A percentile compares a stretch with the other conserved stretches of the same genome.
These are phyloP conservation scores for Coniochaeta sp. DNA, from an alignment of 2,329 filamentous ascomycete species.

Conservation along the genomic window DNA sequence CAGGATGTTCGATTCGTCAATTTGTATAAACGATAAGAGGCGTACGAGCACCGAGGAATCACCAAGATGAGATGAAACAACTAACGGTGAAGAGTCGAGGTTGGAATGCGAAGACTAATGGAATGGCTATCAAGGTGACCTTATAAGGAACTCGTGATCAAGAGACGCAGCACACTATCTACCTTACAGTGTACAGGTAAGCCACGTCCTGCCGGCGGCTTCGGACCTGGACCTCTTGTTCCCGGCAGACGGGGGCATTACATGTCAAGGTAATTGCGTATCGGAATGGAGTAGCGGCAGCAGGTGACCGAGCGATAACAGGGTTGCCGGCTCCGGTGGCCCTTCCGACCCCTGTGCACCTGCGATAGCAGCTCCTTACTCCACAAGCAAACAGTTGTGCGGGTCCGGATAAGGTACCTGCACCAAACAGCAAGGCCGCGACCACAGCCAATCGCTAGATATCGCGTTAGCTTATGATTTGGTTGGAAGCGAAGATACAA, in stretches of 20 bases:
- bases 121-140: background rate
- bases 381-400: background rate
- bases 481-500: background rate
- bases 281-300: background rate
- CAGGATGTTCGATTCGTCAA: background rate
- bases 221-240: background rate
- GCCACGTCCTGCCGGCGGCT: background rate
- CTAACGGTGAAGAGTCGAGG: background rate
- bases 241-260: background rate
- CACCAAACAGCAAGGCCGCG: background rate
- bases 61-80: background rate
- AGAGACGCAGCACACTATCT: background rate
- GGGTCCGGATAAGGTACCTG: background rate
- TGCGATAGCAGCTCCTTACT: background rate
- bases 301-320: slow-evolving; percentile 3
- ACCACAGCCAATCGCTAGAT: background rate
- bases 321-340: slow-evolving; percentile 1
- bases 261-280: slow-evolving; percentile 2
- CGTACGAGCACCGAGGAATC: background rate
- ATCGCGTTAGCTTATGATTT: background rate
- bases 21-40: background rate
- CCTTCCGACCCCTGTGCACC: slow-evolving; percentile 1
- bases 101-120: background rate
- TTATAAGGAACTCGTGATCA: slow-evolving; percentile 3
- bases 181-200: background rate